A percentile compares a stretch with the other conserved stretches of the same genome.
Evolutionary conservation across 352 stramenopile species (phyloP).

Genomic region (Phytophthora sansomeana): DNA sequence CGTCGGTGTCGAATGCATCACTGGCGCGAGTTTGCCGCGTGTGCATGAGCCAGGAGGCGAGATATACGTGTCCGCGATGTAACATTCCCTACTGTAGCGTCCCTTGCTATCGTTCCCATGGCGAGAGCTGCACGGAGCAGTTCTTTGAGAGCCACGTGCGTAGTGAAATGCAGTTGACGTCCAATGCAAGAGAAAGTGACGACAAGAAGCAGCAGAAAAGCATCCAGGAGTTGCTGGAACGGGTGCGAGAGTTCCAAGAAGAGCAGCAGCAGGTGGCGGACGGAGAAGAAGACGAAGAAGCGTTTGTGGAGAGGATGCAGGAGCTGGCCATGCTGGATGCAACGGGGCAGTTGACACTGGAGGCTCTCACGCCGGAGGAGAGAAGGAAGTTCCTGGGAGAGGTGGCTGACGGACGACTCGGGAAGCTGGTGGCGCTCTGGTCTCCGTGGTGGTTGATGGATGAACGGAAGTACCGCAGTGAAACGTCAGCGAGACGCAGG

Average conservation of each 20-base stretch:
- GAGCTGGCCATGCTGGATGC: conserved; percentile 59
- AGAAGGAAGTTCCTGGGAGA: conserved; percentile 67
- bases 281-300: conserved; percentile 37
- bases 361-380: conserved; percentile 66
- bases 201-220: conserved; percentile 42
- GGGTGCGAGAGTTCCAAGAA: conserved; percentile 69
- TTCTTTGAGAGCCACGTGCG: conserved; percentile 83
- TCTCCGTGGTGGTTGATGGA: conserved; percentile 74
- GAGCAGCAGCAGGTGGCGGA: conserved; percentile 28
- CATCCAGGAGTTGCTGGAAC: conserved; percentile 57
- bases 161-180: conserved; percentile 56
- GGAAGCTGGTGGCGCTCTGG: conserved; percentile 73
- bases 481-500: conserved; percentile 50
- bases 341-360: conserved; percentile 57
- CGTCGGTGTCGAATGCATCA: conserved; percentile 36
- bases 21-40: conserved; percentile 68
- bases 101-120: conserved; percentile 78
- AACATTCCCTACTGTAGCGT: conserved; percentile 84
- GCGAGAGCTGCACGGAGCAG: conserved; percentile 72
- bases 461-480: conserved; percentile 53
- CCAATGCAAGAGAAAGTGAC: conserved; percentile 29
- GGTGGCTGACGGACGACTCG: conserved; percentile 69
- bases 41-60: conserved; percentile 60
- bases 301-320: conserved; percentile 50
- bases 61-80: conserved; percentile 89